A percentile compares a stretch with the other conserved stretches of the same genome.
phyloP scores from a whole-genome alignment of 2,329 filamentous ascomycete species.

The Diaporthe caulivora region DNA sequence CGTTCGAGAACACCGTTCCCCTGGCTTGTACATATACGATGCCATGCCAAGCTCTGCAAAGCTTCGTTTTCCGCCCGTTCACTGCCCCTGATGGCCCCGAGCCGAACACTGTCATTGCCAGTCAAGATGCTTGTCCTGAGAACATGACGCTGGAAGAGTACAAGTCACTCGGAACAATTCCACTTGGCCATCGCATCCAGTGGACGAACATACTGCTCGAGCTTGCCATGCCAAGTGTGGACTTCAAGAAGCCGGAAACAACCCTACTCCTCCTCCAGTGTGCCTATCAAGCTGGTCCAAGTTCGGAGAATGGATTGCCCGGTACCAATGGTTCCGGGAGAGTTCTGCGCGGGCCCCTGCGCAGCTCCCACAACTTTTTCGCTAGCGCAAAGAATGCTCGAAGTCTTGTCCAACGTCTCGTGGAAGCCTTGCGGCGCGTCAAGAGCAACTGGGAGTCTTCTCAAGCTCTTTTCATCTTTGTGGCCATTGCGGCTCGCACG shows the following conservation, averaged over 20 bases:
- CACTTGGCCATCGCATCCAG: slow-evolving; percentile 61
- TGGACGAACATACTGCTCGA: slow-evolving; percentile 69
- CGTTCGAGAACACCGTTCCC: slow-evolving; percentile 43
- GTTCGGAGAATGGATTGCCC: not conserved
- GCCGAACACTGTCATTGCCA: slow-evolving; percentile 66
- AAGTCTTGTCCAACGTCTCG: slow-evolving; percentile 50
- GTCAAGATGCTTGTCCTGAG: slow-evolving; percentile 59
- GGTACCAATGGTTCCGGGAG: rapidly evolving
- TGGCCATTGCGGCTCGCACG: slow-evolving; percentile 56
- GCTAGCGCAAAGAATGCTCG: slow-evolving; percentile 46
- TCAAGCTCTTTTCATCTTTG: slow-evolving; percentile 53
- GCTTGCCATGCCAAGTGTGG: slow-evolving; percentile 59
- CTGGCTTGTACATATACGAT: slow-evolving; percentile 54
- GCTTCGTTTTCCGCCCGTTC: slow-evolving; percentile 52
- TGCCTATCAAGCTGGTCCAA: slow-evolving; percentile 60
- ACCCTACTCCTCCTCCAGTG: slow-evolving; percentile 62
- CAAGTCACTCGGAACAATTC: slow-evolving; percentile 62
- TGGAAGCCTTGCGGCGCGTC: slow-evolving; percentile 49
- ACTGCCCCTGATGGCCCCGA: slow-evolving; percentile 38
- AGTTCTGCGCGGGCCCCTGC: not conserved
- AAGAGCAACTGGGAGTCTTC: slow-evolving; percentile 66
- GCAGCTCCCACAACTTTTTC: slow-evolving; percentile 6
- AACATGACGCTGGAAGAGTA: slow-evolving; percentile 66
- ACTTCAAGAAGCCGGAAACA: slow-evolving; percentile 64
- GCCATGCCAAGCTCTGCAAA: slow-evolving; percentile 49